phyloP scores from a whole-genome alignment of 306 rosid genomes.

The Bauhinia variegata region DNA sequence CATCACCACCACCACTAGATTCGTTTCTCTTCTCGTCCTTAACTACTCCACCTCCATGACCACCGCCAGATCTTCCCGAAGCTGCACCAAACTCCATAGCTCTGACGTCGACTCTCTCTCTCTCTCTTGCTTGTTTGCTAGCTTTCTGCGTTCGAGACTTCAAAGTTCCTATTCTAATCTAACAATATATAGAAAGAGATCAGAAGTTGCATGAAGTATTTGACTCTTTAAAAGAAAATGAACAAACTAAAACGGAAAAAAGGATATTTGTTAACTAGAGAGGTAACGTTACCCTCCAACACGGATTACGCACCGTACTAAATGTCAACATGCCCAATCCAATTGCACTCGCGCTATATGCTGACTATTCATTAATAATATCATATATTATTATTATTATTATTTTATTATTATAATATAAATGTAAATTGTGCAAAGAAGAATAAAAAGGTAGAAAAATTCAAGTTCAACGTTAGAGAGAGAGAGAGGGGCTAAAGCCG shows the following conservation, averaged over 20 bases:
- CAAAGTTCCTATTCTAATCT: conserved; percentile 12
- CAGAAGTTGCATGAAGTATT: conserved; percentile 53
- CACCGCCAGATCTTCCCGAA: conserved; percentile 41
- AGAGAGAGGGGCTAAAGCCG: conserved; percentile 53
- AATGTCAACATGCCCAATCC: conserved; percentile 51
- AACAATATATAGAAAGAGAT: conserved; percentile 16
- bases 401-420: no score
- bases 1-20: conserved; percentile 34
- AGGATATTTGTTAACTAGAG: conserved; percentile 25
- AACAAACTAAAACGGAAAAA: not conserved
- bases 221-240: conserved; percentile 50
- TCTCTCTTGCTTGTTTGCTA: no score
- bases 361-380: not conserved
- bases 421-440: not conserved
- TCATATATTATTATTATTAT: not conserved
- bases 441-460: conserved; percentile 50
- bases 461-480: conserved; percentile 67
- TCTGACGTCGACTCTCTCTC: not conserved
- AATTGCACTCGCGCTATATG: conserved; percentile 23
- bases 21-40: conserved; percentile 49
- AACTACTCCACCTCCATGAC: conserved; percentile 38
- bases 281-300: not conserved
- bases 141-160: conserved; percentile 25
- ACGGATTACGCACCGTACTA: conserved; percentile 31
- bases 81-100: conserved; percentile 52